Evolutionary conservation across 768 basidiomycete genomes (phyloP).

Genomic region (Pilatotrama ljubarskyi): DNA sequence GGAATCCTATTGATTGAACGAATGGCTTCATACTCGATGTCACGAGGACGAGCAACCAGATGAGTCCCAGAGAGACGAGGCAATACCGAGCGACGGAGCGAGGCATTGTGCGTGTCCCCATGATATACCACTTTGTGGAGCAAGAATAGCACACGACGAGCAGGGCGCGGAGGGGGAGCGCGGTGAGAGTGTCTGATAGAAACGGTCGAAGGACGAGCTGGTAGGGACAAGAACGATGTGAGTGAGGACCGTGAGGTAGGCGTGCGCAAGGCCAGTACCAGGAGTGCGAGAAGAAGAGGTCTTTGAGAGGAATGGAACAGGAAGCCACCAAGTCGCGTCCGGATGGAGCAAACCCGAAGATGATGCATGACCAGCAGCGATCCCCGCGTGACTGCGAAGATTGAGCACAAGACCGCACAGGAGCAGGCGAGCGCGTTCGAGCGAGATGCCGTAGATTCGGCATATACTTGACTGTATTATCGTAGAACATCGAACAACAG

Average conservation of each 20-base stretch:
- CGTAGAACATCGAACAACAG: too few relatives aligned
- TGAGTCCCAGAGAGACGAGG: background rate
- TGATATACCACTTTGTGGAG: background rate
- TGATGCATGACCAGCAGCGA: slow-evolving; percentile 2
- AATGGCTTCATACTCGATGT: background rate
- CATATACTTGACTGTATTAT: background rate
- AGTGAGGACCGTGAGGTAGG: too few relatives aligned
- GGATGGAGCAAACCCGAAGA: background rate
- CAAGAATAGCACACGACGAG: background rate
- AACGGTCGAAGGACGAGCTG: background rate
- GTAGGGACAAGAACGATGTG: background rate
- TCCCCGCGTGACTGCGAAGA: background rate
- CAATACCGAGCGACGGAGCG: background rate
- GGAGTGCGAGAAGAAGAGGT: background rate
- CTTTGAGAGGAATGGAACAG: background rate
- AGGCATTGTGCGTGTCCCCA: background rate
- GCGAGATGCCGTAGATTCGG: too few relatives aligned
- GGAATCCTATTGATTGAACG: background rate
- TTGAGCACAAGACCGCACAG: background rate
- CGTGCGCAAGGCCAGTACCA: background rate
- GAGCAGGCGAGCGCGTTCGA: background rate
- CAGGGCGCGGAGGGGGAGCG: too few relatives aligned
- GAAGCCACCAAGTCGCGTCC: background rate
- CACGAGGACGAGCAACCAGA: background rate
- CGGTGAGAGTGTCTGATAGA: slow-evolving; percentile 2